These are phyloP conservation scores for Aspergillus piperis DNA, from an alignment of 2,329 filamentous ascomycete species.

Conservation along the genomic window DNA sequence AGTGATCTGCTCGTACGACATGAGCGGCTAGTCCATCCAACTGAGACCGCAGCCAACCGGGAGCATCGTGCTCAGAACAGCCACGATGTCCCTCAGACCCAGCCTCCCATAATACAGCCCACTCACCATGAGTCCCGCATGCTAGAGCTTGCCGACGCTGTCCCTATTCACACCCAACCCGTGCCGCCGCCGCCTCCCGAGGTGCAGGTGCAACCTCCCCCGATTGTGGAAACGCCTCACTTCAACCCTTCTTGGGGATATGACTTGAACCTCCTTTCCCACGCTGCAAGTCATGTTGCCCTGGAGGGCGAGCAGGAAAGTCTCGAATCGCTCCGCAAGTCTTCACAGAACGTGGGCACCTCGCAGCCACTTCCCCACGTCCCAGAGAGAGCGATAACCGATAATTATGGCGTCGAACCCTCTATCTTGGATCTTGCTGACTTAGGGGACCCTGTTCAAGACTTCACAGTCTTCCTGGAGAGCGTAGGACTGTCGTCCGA, in stretches of 20 bases:
- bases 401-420: constrained; percentile 47
- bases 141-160: constrained; percentile 48
- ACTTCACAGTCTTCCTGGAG: constrained; percentile 52
- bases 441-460: constrained; percentile 51
- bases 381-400: constrained; percentile 42
- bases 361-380: constrained; percentile 38
- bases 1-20: constrained; percentile 53
- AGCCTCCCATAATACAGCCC: constrained; percentile 41
- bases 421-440: constrained; percentile 50
- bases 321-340: constrained; percentile 40
- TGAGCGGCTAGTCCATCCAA: constrained; percentile 51
- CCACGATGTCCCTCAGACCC: constrained; percentile 36
- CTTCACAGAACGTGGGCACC: constrained; percentile 34
- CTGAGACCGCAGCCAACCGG: constrained; percentile 44
- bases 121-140: constrained; percentile 46
- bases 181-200: constrained; percentile 37
- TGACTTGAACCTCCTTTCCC: constrained; percentile 51
- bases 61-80: constrained; percentile 39
- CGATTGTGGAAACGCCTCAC: constrained; percentile 46
- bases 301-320: constrained; percentile 48
- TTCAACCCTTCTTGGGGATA: constrained; percentile 55
- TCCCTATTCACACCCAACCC: constrained; percentile 43
- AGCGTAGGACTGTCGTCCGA: constrained; percentile 53
- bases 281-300: constrained; percentile 52
- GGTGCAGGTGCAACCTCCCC: constrained; percentile 40